Base-by-base conservation (phyloP, 768 basidiomycete genomes). In the Clavulina sp. region DNA sequence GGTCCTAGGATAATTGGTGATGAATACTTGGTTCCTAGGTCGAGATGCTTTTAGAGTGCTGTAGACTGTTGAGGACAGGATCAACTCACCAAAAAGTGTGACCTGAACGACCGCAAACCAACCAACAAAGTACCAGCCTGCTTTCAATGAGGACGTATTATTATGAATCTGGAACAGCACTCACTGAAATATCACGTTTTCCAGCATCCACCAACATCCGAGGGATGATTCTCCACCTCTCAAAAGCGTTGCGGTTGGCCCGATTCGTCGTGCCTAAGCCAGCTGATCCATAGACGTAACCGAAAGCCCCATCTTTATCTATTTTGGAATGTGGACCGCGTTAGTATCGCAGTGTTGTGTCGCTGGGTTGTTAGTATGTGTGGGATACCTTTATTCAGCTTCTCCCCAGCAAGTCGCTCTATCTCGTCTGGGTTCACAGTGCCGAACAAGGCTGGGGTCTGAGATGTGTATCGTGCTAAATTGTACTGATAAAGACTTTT, bases 211-310 rank as follows among this genome's bases (percentile, higher is more conserved):
- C 70, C 30, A 87, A 72, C 83, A 86, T 84, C 4, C 80, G 74
- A 2, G 85, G 85, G n/a, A 89, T 68, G 61, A 92, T 81, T 32
- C 73, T 74, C 70, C 73, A 87, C 51, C 70, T 75, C 23, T 75
- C 68, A 50, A 88, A 71, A 2, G 76, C 79, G 36, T 66, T 70
- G 31, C 69, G 69, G 59, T 92, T 91, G 48, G 74, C 76, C 6
- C 62, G 67, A 60, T 81, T 74, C 1, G 88, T 91, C 28, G 72
- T 68, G 51, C 70, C 69, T 2, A 75, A 73, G 1, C 87, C 88
- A 5, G 87, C 86, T 55, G 76, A 84, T 38, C 83, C 84, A 52
- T 73, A 74, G 2, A 80, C 78, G 59, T 87, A 91, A 66, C 76
- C 69, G 66, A 79, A 91, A 5, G 82, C 71, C 24, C 13, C 43